phyloP scores from a whole-genome alignment of 2,329 filamentous ascomycete species.

The Camillea tinctor region DNA sequence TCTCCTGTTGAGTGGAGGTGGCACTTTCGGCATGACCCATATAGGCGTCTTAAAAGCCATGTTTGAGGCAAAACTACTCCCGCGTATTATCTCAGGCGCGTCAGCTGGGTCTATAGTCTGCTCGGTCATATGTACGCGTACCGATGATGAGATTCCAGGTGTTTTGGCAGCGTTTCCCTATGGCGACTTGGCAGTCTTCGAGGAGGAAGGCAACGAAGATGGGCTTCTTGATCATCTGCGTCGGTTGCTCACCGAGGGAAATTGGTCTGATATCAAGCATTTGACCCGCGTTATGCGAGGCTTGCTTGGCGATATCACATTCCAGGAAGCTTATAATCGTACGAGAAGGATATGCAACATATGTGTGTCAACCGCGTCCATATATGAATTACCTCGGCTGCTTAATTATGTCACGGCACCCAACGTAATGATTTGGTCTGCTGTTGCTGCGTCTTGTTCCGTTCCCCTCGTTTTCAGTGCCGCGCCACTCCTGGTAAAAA shows the following conservation, averaged over 20 bases:
- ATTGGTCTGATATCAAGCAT: constrained; percentile 81
- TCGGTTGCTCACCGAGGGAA: constrained; percentile 76
- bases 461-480: constrained; percentile 84
- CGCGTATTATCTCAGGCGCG: constrained; percentile 82
- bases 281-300: constrained; percentile 77
- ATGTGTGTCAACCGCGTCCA: constrained; percentile 81
- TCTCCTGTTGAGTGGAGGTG: constrained; percentile 78
- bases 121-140: constrained; percentile 73
- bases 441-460: constrained; percentile 92
- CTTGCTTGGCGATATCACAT: constrained; percentile 85
- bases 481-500: constrained; percentile 77
- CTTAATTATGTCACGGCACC: constrained; percentile 93
- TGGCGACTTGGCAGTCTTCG: constrained; percentile 80
- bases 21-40: constrained; percentile 89
- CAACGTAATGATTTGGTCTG: constrained; percentile 94
- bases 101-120: constrained; percentile 87
- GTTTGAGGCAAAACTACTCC: constrained; percentile 71
- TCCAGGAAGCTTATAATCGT: constrained; percentile 94
- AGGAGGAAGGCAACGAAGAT: constrained; percentile 57
- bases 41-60: constrained; percentile 83
- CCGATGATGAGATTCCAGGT: constrained; percentile 73
- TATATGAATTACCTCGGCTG: constrained; percentile 82
- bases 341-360: constrained; percentile 91
- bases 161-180: constrained; percentile 71
- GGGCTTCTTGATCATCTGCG: constrained; percentile 67